Base-by-base conservation (phyloP, 345 rosid genomes). In the Acer campestre region DNA sequence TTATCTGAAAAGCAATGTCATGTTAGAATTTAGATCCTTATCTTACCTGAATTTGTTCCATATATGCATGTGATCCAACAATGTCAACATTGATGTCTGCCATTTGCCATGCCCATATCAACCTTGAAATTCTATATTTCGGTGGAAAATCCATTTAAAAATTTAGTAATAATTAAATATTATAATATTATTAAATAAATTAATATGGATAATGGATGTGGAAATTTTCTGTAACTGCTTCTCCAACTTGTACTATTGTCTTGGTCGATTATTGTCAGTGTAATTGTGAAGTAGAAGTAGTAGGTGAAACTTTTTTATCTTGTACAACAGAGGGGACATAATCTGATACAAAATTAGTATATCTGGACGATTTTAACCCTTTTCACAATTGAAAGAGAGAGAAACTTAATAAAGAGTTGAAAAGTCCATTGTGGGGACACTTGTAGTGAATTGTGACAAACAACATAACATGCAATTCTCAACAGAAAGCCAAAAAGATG, bases 51-150 rank as follows among this genome's bases (percentile, higher is more conserved):
- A 56, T 56, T 56, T 56, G 61, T 18, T 3, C 61, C 22, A 17
- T 17, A 56, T 18, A 56, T 51, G 27, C 75, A 29, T 58, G 14
- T 53, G 17, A 56, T 27, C 61, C 61, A 56, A 56, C 61, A 25
- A 63, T 42, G 35, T 63, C 68, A 73, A n/a, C 58, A 17, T 14
- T 62, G 59, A 73, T 44, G 76, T 73, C 42, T 42, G 42, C 76
- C 3, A 40, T 31, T 31, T 31, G 38, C 38, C 38, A 35, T 1
- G 38, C 58, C 72, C 35, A 46, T 23, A 13, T 67, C 53, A 14
- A 14, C 14, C 4, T 67, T 6, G 46, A 42, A 42, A 42, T 42
- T 42, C 10, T 42, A 42, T 18, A 20, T 69, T 49, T 35, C 22
- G 61, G 73, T 49, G 73, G 73, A 49, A 35, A 35, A 35, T 35